These are phyloP conservation scores for Physocladia obscura DNA, from an alignment of 192 early-diverging fungal species.

Conservation along the genomic window DNA sequence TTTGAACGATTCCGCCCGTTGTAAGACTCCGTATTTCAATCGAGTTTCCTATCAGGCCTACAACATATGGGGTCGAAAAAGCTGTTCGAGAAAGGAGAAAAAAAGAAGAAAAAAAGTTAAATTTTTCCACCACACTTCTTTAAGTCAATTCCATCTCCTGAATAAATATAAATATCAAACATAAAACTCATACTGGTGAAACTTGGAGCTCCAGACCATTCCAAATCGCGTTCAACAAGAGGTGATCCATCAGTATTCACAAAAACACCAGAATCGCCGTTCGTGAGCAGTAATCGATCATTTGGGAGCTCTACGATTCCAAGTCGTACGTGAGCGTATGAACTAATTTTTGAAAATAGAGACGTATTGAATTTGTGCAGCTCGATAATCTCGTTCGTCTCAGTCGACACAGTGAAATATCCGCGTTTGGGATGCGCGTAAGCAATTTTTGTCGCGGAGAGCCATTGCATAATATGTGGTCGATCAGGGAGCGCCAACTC, in stretches of 20 bases:
- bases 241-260: constrained; percentile 33
- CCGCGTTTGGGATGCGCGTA: constrained; percentile 40
- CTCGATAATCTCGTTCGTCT: constrained; percentile 54
- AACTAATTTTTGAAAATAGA: constrained; percentile 7
- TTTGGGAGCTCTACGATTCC: constrained; percentile 24
- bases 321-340: constrained; percentile 5
- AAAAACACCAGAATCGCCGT: constrained; percentile 34
- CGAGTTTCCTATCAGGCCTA: constrained; percentile 64
- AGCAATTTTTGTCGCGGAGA: constrained; percentile 63
- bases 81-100: constrained; percentile 26
- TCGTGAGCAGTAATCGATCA: constrained; percentile 30
- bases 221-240: constrained; percentile 33
- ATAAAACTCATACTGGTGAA: constrained; percentile 48
- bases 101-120: background rate
- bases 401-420: constrained; percentile 61
- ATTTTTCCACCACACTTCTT: too few species aligned
- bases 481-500: constrained; percentile 71
- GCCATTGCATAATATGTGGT: constrained; percentile 75
- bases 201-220: constrained; percentile 46
- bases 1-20: constrained; percentile 80
- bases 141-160: too few species aligned
- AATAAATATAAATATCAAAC: background rate
- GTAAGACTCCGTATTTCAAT: constrained; percentile 87
- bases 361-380: constrained; percentile 46
- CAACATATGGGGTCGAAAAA: constrained; percentile 70